These are phyloP conservation scores for Tolypocladium nubicola DNA, from an alignment of 2,329 filamentous ascomycete species.

Conservation along the genomic window DNA sequence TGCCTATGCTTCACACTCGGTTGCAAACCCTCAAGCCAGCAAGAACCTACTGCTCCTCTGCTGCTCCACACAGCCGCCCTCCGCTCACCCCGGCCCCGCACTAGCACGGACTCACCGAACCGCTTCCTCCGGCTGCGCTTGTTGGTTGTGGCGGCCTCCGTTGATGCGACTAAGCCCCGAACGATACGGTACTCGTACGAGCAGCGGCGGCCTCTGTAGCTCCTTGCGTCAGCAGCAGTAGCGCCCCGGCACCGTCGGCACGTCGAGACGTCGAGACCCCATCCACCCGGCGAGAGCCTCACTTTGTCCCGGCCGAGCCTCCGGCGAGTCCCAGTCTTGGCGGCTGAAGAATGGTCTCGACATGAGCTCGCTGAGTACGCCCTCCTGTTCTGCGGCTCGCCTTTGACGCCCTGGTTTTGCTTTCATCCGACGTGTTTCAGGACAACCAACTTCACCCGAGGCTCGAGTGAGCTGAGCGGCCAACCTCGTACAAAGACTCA, in stretches of 20 bases:
- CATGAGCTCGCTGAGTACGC: slow-evolving; percentile 21
- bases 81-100: background rate
- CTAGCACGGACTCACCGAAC: background rate
- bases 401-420: background rate
- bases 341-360: slow-evolving; percentile 2
- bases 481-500: background rate
- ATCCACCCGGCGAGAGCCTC: background rate
- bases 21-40: no score
- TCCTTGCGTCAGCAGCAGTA: background rate
- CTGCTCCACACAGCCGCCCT: background rate
- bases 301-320: background rate
- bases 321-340: background rate
- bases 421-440: background rate
- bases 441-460: background rate
- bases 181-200: no score
- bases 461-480: background rate
- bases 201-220: background rate
- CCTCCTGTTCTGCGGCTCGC: slow-evolving; percentile 2
- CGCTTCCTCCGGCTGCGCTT: background rate
- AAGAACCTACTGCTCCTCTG: background rate
- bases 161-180: background rate
- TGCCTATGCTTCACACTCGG: background rate
- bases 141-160: background rate
- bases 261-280: background rate
- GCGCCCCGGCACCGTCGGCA: background rate